Percentiles rank a stretch among this genome's conserved stretches.
phyloP scores from a whole-genome alignment of 805 yeast genomes.

The Jamesozyma gamospora region DNA sequence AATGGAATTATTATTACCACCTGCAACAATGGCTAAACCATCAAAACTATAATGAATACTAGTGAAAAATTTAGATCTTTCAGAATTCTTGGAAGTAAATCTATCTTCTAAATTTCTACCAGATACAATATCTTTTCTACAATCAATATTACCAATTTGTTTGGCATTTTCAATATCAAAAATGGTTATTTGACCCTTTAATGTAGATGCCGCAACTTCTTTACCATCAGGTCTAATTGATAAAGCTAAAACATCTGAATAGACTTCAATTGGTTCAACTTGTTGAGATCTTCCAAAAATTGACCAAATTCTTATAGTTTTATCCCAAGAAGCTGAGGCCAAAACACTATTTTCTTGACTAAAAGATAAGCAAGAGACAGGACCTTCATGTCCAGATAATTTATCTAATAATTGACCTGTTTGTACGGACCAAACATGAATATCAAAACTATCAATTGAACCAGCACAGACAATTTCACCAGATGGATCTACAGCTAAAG shows the following conservation, averaged over 20 bases:
- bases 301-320: conserved; percentile 87
- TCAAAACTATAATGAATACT: conserved; percentile 80
- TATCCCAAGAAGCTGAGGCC: conserved; percentile 95
- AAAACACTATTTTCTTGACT: conserved; percentile 67
- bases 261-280: conserved; percentile 83
- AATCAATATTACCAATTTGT: conserved; percentile 77
- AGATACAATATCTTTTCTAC: conserved; percentile 71
- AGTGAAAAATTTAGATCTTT: conserved; percentile 75
- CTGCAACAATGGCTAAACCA: conserved; percentile 81
- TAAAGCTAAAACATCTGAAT: conserved; percentile 72
- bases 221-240: conserved; percentile 90
- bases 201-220: conserved; percentile 75
- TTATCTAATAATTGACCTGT: conserved; percentile 85
- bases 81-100: conserved; percentile 69
- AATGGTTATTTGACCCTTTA: conserved; percentile 77
- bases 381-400: conserved; percentile 90
- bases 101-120: conserved; percentile 81
- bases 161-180: conserved; percentile 78
- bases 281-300: conserved; percentile 78
- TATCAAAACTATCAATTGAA: conserved; percentile 77
- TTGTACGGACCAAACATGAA: conserved; percentile 96
- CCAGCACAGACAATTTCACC: conserved; percentile 97
- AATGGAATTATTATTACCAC: conserved; percentile 84
- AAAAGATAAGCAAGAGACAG: conserved; percentile 78
- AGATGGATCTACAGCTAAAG: conserved; percentile 90